A percentile compares a stretch with the other conserved stretches of the same genome.
phyloP scores from a whole-genome alignment of 139 green algal genomes.

The Volvox reticuliferus region DNA sequence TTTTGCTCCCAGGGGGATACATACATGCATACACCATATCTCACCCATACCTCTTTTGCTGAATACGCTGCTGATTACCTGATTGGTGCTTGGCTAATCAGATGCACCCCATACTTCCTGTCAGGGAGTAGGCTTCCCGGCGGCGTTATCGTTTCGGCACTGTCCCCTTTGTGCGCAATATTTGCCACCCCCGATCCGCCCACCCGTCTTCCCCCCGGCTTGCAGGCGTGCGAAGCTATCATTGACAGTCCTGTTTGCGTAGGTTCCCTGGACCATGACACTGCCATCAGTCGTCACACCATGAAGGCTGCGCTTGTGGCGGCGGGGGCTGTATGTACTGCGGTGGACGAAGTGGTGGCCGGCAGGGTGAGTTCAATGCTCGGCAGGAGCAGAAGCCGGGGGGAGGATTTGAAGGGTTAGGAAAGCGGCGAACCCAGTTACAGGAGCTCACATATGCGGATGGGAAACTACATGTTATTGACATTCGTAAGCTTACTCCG shows the following conservation, averaged over 20 bases:
- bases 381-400: not conserved
- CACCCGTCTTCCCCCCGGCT: not conserved
- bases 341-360: slow-evolving; percentile 79
- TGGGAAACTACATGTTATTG: too few relatives aligned
- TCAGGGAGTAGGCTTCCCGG: too few relatives aligned
- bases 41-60: too few relatives aligned
- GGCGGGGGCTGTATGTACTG: slow-evolving; percentile 77
- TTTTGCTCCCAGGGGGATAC: too few relatives aligned
- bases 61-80: too few relatives aligned
- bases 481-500: too few relatives aligned
- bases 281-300: slow-evolving; percentile 78
- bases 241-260: slow-evolving; percentile 62
- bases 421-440: not conserved
- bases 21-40: too few relatives aligned
- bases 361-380: slow-evolving; percentile 37
- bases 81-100: too few relatives aligned
- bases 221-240: slow-evolving; percentile 65
- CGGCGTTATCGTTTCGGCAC: too few relatives aligned
- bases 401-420: not conserved
- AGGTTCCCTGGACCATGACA: slow-evolving; percentile 88
- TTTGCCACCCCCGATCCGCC: not conserved
- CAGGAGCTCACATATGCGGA: too few relatives aligned
- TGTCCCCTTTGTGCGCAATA: too few relatives aligned
- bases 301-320: slow-evolving; percentile 84
- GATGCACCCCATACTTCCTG: too few relatives aligned